phyloP scores from a whole-genome alignment of 768 basidiomycete genomes.

The Suillus sp. region DNA sequence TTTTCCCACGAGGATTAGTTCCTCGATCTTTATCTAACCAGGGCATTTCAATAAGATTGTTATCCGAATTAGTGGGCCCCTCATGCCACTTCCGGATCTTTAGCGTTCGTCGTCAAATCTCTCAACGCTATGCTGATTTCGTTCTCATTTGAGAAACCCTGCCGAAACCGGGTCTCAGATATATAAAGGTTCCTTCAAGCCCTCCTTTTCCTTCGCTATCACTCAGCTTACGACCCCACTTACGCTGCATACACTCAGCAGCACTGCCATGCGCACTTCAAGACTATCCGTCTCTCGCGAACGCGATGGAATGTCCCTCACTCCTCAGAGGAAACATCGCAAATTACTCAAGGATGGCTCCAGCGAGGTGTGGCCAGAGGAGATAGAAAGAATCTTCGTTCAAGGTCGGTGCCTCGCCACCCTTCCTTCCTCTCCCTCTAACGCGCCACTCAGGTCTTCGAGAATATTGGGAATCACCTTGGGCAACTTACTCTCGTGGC shows the following conservation, averaged over 20 bases:
- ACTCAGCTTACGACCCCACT: not conserved
- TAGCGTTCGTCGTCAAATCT: conserved; percentile 28
- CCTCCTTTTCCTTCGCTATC: conserved; percentile 23
- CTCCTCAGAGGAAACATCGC: conserved; percentile 79
- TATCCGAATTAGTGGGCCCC: conserved; percentile 29
- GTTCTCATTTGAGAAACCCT: conserved; percentile 24
- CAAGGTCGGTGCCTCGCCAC: conserved; percentile 47
- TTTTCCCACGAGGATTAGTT: conserved; percentile 22
- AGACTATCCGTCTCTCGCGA: conserved; percentile 26
- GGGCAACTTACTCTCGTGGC: conserved; percentile 78
- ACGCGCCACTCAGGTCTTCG: conserved; percentile 54
- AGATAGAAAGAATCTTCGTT: conserved; percentile 75
- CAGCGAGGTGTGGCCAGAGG: conserved; percentile 81
- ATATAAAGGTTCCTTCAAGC: conserved; percentile 36
- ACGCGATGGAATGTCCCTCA: conserved; percentile 37
- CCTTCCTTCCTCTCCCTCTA: conserved; percentile 5
- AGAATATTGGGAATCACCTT: conserved; percentile 80
- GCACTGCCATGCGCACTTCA: conserved; percentile 26
- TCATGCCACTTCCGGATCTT: conserved; percentile 51
- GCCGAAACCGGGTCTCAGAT: conserved; percentile 31
- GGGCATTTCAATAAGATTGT: conserved; percentile 34
- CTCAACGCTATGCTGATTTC: conserved; percentile 18
- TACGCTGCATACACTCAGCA: conserved; percentile 7
- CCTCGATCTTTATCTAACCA: conserved; percentile 34
- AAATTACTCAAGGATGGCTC: conserved; percentile 84